Conservation (phyloP, 257 asterid species). For the Solanum chaucha region DNA sequence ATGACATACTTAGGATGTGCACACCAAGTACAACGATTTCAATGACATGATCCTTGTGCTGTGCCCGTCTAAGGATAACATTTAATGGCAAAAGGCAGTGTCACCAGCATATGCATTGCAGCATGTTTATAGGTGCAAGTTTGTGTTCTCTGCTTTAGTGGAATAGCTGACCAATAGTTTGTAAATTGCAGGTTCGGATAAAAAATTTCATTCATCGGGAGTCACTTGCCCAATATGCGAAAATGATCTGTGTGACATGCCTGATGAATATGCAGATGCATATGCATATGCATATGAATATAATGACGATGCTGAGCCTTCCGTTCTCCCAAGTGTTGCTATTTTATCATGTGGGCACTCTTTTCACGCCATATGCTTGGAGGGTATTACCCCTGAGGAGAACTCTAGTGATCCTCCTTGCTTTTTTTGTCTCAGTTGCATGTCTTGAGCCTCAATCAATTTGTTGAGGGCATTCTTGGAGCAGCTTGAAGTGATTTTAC, state of each 20-base stretch:
- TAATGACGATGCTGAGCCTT: not conserved
- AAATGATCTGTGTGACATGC: not conserved
- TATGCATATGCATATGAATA: not conserved
- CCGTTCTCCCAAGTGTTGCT: slow-evolving; percentile 7
- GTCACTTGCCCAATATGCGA: slow-evolving; percentile 3
- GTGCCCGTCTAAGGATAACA: not conserved
- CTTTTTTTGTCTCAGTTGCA: slow-evolving; percentile 7
- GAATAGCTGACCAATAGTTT: not conserved
- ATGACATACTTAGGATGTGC: not conserved
- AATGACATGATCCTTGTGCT: not conserved
- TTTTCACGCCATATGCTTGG: slow-evolving; percentile 15
- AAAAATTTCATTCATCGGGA: not conserved
- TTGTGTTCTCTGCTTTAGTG: not conserved
- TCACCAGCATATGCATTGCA: not conserved
- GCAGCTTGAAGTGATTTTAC: not conserved
- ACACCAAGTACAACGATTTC: not conserved
- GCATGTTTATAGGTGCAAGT: not conserved
- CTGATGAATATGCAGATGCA: not conserved
- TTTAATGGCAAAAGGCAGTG: not conserved
- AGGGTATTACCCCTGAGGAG: slow-evolving; percentile 1
- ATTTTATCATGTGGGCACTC: slow-evolving; percentile 18
- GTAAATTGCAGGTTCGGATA: slow-evolving; percentile 1
- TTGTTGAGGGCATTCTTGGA: not conserved
- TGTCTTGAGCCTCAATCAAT: not conserved
- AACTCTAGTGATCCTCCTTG: slow-evolving; percentile 11